phyloP scores from a whole-genome alignment of 202 grass and related monocot genomes.

The Carex arenaria region DNA sequence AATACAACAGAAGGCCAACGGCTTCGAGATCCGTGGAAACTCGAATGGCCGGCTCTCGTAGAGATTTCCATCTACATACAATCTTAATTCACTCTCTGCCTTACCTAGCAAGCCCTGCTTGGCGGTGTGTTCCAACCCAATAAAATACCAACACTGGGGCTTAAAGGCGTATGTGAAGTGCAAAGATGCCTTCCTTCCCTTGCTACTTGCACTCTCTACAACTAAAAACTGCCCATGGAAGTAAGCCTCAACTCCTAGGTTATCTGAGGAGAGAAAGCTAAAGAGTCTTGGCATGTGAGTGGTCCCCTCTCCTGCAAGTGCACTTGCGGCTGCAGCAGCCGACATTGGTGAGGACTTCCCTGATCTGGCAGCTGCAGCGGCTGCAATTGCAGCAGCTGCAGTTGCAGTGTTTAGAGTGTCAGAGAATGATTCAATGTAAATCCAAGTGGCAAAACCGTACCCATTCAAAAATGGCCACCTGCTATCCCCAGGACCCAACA shows the following conservation, averaged over 20 bases:
- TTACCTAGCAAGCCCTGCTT: constrained; percentile 92
- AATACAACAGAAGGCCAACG: constrained; percentile 86
- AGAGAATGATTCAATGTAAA: constrained; percentile 91
- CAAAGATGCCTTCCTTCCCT: constrained; percentile 87
- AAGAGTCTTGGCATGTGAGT: constrained; percentile 93
- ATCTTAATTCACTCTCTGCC: constrained; percentile 81
- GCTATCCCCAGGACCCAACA: constrained; percentile 86
- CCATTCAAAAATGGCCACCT: constrained; percentile 95
- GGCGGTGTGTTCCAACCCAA: constrained; percentile 85
- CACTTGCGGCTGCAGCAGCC: constrained; percentile 87
- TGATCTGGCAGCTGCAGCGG: constrained; percentile 71
- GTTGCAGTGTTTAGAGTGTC: constrained; percentile 94
- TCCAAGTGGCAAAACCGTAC: constrained; percentile 91
- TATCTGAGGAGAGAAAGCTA: constrained; percentile 90
- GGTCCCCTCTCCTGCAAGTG: constrained; percentile 91
- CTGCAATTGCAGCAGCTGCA: constrained; percentile 90
- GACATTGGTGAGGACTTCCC: constrained; percentile 97
- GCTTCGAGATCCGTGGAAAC: constrained; percentile 89
- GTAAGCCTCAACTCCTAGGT: constrained; percentile 89
- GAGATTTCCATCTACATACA: constrained; percentile 75
- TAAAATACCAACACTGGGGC: constrained; percentile 82
- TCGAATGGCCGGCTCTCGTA: constrained; percentile 88
- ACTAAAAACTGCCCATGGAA: constrained; percentile 99
- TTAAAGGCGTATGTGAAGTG: constrained; percentile 96
- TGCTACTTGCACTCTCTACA: constrained; percentile 65